phyloP scores from a whole-genome alignment of 2,329 filamentous ascomycete species.

The Xylaria digitata region DNA sequence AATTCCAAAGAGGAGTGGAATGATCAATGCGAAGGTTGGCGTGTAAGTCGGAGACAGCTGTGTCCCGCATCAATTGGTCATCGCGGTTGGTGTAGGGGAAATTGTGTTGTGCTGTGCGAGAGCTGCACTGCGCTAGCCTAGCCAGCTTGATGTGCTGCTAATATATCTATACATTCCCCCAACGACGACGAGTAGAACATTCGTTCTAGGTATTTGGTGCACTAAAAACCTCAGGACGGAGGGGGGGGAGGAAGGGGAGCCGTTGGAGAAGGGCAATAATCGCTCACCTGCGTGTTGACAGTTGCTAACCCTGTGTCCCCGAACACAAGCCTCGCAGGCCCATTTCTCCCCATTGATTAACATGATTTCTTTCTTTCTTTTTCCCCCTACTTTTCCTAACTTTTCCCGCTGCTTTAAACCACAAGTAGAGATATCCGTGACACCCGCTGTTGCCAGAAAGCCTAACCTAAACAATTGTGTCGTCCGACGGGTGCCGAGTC shows the following conservation, averaged over 20 bases:
- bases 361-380: constrained; percentile 61
- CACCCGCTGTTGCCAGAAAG: constrained; percentile 14
- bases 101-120: constrained; percentile 8
- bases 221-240: constrained; percentile 28
- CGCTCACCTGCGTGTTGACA: constrained; percentile 91
- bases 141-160: constrained; percentile 15
- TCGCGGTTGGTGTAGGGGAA: constrained; percentile 6
- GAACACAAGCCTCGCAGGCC: constrained; percentile 97
- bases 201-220: not conserved
- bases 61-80: constrained; percentile 24
- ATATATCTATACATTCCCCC: not conserved
- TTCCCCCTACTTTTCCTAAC: not conserved
- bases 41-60: constrained; percentile 20
- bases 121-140: constrained; percentile 15
- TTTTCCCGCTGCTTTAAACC: constrained; percentile 14
- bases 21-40: not conserved
- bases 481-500: constrained; percentile 7
- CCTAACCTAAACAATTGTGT: not conserved
- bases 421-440: constrained; percentile 3
- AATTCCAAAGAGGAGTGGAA: not conserved
- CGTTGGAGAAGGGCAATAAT: constrained; percentile 36
- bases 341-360: constrained; percentile 96
- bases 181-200: constrained; percentile 5
- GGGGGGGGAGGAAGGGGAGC: constrained; percentile 9
- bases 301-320: constrained; percentile 98